A percentile compares a stretch with the other conserved stretches of the same genome.
Evolutionary conservation across 257 asterid species (phyloP).

Genomic region (Penstemon newberryi): DNA sequence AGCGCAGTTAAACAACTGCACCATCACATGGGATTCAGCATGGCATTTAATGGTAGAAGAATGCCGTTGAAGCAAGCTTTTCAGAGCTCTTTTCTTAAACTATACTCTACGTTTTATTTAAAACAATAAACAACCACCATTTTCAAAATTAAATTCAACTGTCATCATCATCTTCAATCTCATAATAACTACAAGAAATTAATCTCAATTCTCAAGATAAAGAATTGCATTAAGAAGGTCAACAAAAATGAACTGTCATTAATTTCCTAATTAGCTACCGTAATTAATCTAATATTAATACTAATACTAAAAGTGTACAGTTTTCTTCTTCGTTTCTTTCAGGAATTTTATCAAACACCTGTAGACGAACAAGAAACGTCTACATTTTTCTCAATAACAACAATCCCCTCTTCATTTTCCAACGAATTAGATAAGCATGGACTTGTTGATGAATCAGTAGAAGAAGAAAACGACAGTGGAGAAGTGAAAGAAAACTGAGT

Average conservation of each 20-base stretch:
- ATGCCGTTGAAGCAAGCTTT: constrained; percentile 26
- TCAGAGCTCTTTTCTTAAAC: neutral
- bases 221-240: neutral
- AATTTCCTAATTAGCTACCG: neutral
- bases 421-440: constrained; percentile 35
- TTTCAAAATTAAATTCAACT: constrained; percentile 12
- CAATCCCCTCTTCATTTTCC: constrained; percentile 38
- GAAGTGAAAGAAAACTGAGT: constrained; percentile 54
- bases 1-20: neutral
- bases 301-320: neutral
- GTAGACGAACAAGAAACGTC: constrained; percentile 19
- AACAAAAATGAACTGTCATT: neutral
- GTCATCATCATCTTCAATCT: neutral
- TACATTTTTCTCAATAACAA: constrained; percentile 22
- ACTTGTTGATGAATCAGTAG: constrained; percentile 39
- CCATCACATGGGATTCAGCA: constrained; percentile 23
- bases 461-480: constrained; percentile 60
- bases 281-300: neutral
- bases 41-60: constrained; percentile 10
- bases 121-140: neutral
- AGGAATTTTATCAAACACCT: constrained; percentile 23
- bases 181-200: too few species aligned
- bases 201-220: neutral
- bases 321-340: neutral
- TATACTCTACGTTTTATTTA: neutral